Conservation (phyloP, 805 yeast species). For the Komagataella mondaviorum region DNA sequence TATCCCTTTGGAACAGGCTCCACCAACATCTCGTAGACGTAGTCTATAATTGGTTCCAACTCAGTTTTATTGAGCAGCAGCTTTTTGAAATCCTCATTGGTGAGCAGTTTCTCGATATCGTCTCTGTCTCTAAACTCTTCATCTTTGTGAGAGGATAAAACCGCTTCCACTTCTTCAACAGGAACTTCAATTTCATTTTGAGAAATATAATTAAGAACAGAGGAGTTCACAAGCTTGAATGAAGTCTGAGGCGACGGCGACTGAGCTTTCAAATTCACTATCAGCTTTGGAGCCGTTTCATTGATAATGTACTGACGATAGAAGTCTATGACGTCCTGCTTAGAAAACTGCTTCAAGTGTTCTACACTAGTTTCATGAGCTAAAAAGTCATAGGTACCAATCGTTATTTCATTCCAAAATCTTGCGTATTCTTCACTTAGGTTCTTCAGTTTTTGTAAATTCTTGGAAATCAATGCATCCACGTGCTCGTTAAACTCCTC, state of each 20-base stretch:
- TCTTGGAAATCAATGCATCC: constrained; percentile 49
- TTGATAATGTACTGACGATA: constrained; percentile 28
- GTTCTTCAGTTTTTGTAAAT: constrained; percentile 63
- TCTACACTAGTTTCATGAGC: constrained; percentile 44
- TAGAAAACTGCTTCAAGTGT: constrained; percentile 35
- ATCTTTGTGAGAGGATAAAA: constrained; percentile 2
- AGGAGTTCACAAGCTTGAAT: constrained; percentile 11
- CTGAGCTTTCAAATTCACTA: constrained; percentile 55
- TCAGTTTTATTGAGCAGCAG: constrained; percentile 5
- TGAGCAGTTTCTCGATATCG: constrained; percentile 3
- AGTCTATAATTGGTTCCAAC: not conserved
- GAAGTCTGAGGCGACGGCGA: constrained; percentile 10
- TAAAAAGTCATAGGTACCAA: constrained; percentile 71
- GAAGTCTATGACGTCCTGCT: constrained; percentile 43
- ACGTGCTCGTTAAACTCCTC: constrained; percentile 61
- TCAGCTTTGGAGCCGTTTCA: constrained; percentile 22
- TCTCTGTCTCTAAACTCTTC: constrained; percentile 4
- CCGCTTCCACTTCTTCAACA: constrained; percentile 9
- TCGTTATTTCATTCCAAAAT: constrained; percentile 53
- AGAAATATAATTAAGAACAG: constrained; percentile 16
- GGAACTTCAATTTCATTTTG: constrained; percentile 11
- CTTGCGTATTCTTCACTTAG: constrained; percentile 60
- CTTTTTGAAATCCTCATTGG: constrained; percentile 7
- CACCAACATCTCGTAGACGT: constrained; percentile 4
- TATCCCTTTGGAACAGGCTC: constrained; percentile 23